phyloP scores from a whole-genome alignment of 495 filamentous ascomycete genomes.

The Lasiosphaeris hirsuta region DNA sequence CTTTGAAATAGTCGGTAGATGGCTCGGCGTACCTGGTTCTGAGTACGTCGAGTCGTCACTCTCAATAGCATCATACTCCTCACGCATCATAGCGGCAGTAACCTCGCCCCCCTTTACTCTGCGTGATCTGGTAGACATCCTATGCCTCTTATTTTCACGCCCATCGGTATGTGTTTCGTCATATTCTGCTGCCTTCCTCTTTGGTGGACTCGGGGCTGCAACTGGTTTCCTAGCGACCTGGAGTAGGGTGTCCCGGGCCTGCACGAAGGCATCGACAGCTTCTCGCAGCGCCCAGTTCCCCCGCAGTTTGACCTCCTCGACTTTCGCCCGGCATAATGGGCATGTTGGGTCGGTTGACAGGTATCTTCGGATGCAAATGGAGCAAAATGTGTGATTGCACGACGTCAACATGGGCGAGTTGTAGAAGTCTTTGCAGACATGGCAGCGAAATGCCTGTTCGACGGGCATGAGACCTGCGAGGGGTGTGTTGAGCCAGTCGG shows the following conservation, averaged over 20 bases:
- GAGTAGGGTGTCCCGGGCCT: slow-evolving; percentile 59
- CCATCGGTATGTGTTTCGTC: slow-evolving; percentile 32
- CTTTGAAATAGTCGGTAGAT: not conserved
- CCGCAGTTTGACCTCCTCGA: slow-evolving; percentile 80
- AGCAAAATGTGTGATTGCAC: slow-evolving; percentile 96
- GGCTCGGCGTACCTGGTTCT: slow-evolving; percentile 22
- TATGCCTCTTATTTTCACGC: slow-evolving; percentile 41
- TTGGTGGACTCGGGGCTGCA: slow-evolving; percentile 26
- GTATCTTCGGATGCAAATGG: slow-evolving; percentile 83
- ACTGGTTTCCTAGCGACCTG: slow-evolving; percentile 51
- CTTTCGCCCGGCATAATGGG: slow-evolving; percentile 70
- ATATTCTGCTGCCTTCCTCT: slow-evolving; percentile 52
- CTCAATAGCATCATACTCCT: slow-evolving; percentile 34
- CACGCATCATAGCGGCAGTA: slow-evolving; percentile 32
- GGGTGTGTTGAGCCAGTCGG: slow-evolving; percentile 87
- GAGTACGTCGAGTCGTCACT: slow-evolving; percentile 24
- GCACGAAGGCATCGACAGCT: slow-evolving; percentile 73
- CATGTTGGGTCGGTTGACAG: slow-evolving; percentile 79
- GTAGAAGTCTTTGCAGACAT: slow-evolving; percentile 98
- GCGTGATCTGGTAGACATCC: slow-evolving; percentile 43
- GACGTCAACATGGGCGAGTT: slow-evolving; percentile 88
- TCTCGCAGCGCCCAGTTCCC: slow-evolving; percentile 82
- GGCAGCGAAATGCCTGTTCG: slow-evolving; percentile 84
- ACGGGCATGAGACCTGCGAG: slow-evolving; percentile 68
- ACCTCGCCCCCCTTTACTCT: slow-evolving; percentile 35